These are phyloP conservation scores for Hypomontagnella submonticulosa DNA, from an alignment of 495 filamentous ascomycete species.

Conservation along the genomic window DNA sequence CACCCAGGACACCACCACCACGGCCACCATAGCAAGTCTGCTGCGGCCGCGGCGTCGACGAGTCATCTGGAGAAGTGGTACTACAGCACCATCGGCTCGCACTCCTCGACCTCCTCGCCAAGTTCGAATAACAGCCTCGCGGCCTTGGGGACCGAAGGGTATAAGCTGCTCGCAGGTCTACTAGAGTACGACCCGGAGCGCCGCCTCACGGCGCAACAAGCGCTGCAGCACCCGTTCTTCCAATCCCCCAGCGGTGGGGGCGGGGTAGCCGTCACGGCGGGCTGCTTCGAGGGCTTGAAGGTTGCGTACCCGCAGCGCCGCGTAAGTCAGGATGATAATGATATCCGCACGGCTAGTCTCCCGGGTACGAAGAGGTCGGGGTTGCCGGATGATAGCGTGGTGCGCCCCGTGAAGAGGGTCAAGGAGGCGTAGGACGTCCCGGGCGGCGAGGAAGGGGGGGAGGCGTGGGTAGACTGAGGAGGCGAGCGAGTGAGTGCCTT, in stretches of 20 bases:
- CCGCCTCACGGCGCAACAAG: constrained; percentile 84
- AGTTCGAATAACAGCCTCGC: constrained; percentile 53
- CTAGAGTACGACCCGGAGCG: constrained; percentile 94
- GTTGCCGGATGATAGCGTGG: constrained; percentile 81
- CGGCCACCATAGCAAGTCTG: constrained; percentile 59
- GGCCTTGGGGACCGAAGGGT: constrained; percentile 77
- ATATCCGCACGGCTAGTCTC: constrained; percentile 86
- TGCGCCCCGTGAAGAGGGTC: constrained; percentile 71
- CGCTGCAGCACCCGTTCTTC: constrained; percentile 90
- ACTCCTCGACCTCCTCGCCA: constrained; percentile 55
- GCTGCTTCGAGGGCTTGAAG: constrained; percentile 91
- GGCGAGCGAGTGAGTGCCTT: background rate
- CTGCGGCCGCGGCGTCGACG: constrained; percentile 44
- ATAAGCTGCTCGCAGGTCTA: constrained; percentile 80
- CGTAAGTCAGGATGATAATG: constrained; percentile 93
- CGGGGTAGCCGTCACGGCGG: constrained; percentile 56
- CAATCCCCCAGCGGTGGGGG: constrained; percentile 54
- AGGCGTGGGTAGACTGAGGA: background rate
- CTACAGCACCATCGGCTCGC: constrained; percentile 62
- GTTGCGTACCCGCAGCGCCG: constrained; percentile 88
- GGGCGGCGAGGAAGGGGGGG: background rate
- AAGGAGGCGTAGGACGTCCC: constrained; percentile 64
- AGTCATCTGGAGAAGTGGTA: constrained; percentile 68
- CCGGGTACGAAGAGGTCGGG: constrained; percentile 94
- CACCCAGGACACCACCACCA: constrained; percentile 57